Evolutionary conservation across 805 yeast species (phyloP).

Genomic region (Nakazawaea ambrosiae): DNA sequence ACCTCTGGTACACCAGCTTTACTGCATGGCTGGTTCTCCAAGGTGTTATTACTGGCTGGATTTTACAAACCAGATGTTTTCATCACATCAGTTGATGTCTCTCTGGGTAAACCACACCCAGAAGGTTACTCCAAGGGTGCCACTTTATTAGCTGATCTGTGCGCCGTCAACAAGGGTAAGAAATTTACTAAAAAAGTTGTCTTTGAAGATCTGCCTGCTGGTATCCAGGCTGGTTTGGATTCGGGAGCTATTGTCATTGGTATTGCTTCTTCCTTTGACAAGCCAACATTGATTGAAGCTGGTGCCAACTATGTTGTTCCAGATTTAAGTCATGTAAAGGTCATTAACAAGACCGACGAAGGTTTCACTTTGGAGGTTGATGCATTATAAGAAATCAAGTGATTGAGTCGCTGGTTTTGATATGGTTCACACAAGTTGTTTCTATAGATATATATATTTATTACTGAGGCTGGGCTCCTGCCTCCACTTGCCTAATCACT

Average conservation of each 20-base stretch:
- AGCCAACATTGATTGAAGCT: conserved; percentile 58
- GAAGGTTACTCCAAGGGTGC: conserved; percentile 69
- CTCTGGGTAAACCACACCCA: conserved; percentile 81
- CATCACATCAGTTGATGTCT: conserved; percentile 76
- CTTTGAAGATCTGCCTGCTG: conserved; percentile 89
- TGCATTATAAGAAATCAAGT: conserved; percentile 26
- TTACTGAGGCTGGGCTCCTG: no score
- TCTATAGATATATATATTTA: background rate
- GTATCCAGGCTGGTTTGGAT: conserved; percentile 74
- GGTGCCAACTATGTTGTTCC: conserved; percentile 82
- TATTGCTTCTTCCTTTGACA: conserved; percentile 72
- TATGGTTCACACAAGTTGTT: background rate
- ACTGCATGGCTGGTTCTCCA: conserved; percentile 73
- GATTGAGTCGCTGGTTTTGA: background rate
- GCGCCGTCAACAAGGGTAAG: conserved; percentile 16
- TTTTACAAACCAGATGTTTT: conserved; percentile 57
- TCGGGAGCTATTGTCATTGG: conserved; percentile 83
- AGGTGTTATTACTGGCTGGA: conserved; percentile 45
- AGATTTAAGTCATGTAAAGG: conserved; percentile 57
- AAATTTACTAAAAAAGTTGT: conserved; percentile 41
- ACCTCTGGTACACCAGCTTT: conserved; percentile 75
- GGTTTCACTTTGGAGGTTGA: conserved; percentile 32
- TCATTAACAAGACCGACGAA: conserved; percentile 44
- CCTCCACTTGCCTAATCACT: no score
- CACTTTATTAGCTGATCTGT: conserved; percentile 31